These are phyloP conservation scores for Vitis vinifera DNA, from an alignment of 164 flowering plant genomes.

Conservation along the genomic window DNA sequence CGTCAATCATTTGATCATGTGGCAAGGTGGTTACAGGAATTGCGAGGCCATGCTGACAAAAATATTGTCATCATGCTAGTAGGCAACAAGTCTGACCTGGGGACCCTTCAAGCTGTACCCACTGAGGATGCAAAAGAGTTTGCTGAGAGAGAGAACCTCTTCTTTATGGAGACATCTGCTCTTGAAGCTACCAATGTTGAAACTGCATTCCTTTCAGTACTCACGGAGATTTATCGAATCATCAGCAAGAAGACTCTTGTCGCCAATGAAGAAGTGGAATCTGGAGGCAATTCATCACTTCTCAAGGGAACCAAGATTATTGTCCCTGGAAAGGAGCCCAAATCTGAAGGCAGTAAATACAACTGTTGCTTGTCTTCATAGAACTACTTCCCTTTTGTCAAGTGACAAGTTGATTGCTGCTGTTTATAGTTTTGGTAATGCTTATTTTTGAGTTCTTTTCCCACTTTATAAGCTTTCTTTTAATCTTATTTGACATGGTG, in stretches of 20 bases:
- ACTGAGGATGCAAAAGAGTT: slow-evolving; percentile 53
- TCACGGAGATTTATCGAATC: slow-evolving; percentile 47
- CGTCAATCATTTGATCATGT: slow-evolving; percentile 50
- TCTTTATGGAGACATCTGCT: slow-evolving; percentile 55
- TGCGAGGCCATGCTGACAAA: slow-evolving; percentile 47
- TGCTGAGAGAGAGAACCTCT: slow-evolving; percentile 42
- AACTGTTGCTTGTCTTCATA: slow-evolving; percentile 33
- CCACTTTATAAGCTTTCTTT: not conserved
- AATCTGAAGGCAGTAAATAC: slow-evolving; percentile 9
- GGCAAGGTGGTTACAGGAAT: slow-evolving; percentile 47
- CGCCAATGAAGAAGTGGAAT: slow-evolving; percentile 40
- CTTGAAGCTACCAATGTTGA: slow-evolving; percentile 50
- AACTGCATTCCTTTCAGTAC: slow-evolving; percentile 33
- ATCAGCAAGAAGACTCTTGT: slow-evolving; percentile 37
- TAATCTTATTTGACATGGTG: not conserved
- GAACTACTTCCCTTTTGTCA: not conserved
- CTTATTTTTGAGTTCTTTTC: not conserved
- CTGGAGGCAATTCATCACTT: slow-evolving; percentile 39
- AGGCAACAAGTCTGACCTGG: slow-evolving; percentile 47
- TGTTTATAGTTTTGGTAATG: slow-evolving; percentile 5
- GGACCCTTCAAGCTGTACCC: slow-evolving; percentile 36
- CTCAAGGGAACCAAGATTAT: slow-evolving; percentile 39
- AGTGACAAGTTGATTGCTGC: not conserved
- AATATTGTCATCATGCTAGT: slow-evolving; percentile 49
- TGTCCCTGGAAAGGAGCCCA: slow-evolving; percentile 41